phyloP scores from a whole-genome alignment of 495 filamentous ascomycete genomes.

The Talaromyces adpressus region DNA sequence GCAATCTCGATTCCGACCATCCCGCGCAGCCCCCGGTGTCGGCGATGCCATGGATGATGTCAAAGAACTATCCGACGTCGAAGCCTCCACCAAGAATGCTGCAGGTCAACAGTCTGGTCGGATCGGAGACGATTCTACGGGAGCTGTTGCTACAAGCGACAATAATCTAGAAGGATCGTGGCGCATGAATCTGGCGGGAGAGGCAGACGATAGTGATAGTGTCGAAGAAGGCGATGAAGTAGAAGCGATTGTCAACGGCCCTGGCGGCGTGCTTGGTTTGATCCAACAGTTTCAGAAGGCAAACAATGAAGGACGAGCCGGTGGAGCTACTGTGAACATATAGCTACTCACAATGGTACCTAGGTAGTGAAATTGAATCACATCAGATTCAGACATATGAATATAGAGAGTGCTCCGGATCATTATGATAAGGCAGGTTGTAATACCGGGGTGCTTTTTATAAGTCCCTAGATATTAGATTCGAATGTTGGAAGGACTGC shows the following conservation, averaged over 20 bases:
- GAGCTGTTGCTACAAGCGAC: slow-evolving; percentile 39
- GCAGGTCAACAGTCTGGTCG: slow-evolving; percentile 18
- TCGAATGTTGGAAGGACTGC: too few species aligned
- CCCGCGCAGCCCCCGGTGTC: slow-evolving; percentile 26
- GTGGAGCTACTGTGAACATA: slow-evolving; percentile 31
- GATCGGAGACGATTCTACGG: slow-evolving; percentile 30
- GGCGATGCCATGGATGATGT: slow-evolving; percentile 37
- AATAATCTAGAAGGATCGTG: slow-evolving; percentile 61
- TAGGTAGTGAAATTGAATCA: not conserved
- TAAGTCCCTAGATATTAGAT: too few species aligned
- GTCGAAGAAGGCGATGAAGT: slow-evolving; percentile 43
- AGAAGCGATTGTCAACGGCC: slow-evolving; percentile 40
- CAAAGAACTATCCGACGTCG: slow-evolving; percentile 25
- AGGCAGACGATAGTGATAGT: slow-evolving; percentile 35
- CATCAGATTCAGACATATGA: too few species aligned
- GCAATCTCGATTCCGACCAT: slow-evolving; percentile 45
- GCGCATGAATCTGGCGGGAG: slow-evolving; percentile 48
- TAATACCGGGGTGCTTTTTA: too few species aligned
- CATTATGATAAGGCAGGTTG: too few species aligned
- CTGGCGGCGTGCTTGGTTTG: slow-evolving; percentile 71
- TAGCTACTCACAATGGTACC: not conserved
- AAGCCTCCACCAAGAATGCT: slow-evolving; percentile 18
- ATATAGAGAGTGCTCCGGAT: too few species aligned
- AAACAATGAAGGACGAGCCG: slow-evolving; percentile 56
- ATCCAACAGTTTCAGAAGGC: slow-evolving; percentile 88